Conservation (phyloP, 2,329 filamentous ascomycete species). For the Colletotrichum zoysiae region DNA sequence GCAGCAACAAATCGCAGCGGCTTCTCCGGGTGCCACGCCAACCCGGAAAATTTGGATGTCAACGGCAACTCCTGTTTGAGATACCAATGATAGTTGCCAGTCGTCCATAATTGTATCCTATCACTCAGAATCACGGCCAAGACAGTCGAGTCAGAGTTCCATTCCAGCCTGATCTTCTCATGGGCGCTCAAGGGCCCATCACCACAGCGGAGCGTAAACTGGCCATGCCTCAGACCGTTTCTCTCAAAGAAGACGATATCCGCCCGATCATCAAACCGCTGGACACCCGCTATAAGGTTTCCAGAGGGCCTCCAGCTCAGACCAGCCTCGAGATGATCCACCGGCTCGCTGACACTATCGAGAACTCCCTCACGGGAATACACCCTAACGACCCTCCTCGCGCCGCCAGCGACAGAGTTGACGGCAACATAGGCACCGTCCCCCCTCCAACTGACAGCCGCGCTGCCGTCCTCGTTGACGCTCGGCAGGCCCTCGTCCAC, state of each 20-base stretch:
- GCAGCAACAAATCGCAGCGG: slow-evolving; percentile 75
- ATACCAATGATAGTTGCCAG: slow-evolving; percentile 98
- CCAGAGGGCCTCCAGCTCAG: slow-evolving; percentile 93
- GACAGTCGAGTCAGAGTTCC: slow-evolving; percentile 94
- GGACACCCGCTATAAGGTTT: slow-evolving; percentile 89
- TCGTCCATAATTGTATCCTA: slow-evolving; percentile 93
- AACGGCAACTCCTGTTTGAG: slow-evolving; percentile 87
- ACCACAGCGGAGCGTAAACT: slow-evolving; percentile 83
- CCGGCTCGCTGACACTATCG: slow-evolving; percentile 94
- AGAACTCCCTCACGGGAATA: slow-evolving; percentile 91
- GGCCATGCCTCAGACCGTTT: slow-evolving; percentile 95
- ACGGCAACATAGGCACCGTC: slow-evolving; percentile 93
- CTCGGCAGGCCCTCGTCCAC: slow-evolving; percentile 87
- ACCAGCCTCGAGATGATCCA: slow-evolving; percentile 88
- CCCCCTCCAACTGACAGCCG: slow-evolving; percentile 90
- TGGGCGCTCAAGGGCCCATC: slow-evolving; percentile 68
- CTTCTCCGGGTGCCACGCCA: slow-evolving; percentile 90
- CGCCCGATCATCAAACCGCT: slow-evolving; percentile 75
- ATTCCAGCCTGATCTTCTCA: slow-evolving; percentile 75
- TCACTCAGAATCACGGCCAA: slow-evolving; percentile 83
- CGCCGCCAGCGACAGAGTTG: slow-evolving; percentile 78
- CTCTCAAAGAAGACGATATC: slow-evolving; percentile 96
- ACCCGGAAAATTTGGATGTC: slow-evolving; percentile 47
- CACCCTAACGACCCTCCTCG: slow-evolving; percentile 85
- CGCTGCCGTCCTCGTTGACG: slow-evolving; percentile 76